A percentile compares a stretch with the other conserved stretches of the same genome.
Conservation (phyloP, 2,329 filamentous ascomycete species). For the Aspergillus jensenii region DNA sequence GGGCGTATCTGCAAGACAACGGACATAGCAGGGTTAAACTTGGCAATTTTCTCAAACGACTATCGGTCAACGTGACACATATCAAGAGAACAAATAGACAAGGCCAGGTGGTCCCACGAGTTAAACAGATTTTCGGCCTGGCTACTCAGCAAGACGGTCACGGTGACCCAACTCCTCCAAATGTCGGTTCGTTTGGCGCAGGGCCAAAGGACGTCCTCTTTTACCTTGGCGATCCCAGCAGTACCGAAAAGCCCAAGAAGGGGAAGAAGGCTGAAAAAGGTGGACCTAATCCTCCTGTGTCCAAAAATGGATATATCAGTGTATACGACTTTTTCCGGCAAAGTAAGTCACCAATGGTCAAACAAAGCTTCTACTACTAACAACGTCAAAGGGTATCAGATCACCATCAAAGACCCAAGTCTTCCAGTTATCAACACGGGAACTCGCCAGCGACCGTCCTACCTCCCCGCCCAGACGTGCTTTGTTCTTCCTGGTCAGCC, state of each 20-base stretch:
- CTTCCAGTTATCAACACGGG: slow-evolving; percentile 69
- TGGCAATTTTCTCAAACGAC: slow-evolving; percentile 37
- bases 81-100: slow-evolving; percentile 36
- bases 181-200: slow-evolving; percentile 40
- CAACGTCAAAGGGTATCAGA: slow-evolving; percentile 34
- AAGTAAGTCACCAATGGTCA: slow-evolving; percentile 30
- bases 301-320: slow-evolving; percentile 43
- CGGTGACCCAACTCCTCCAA: slow-evolving; percentile 35
- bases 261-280: slow-evolving; percentile 27
- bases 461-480: slow-evolving; percentile 67
- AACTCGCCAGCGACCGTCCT: slow-evolving; percentile 55
- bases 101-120: slow-evolving; percentile 32
- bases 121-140: slow-evolving; percentile 50
- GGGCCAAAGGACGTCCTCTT: slow-evolving; percentile 57
- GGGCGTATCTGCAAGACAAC: too few relatives aligned
- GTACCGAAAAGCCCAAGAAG: slow-evolving; percentile 21
- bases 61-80: slow-evolving; percentile 45
- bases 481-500: slow-evolving; percentile 64
- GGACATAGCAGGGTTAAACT: slow-evolving; percentile 23
- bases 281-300: slow-evolving; percentile 31
- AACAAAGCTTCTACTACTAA: background rate
- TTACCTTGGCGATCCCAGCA: slow-evolving; percentile 41
- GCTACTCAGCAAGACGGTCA: slow-evolving; percentile 43
- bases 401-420: slow-evolving; percentile 32
- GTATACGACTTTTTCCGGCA: slow-evolving; percentile 53